Evolutionary conservation across 163 green algal species (phyloP).

Genomic region (Chlamydomonas reinhardtii): DNA sequence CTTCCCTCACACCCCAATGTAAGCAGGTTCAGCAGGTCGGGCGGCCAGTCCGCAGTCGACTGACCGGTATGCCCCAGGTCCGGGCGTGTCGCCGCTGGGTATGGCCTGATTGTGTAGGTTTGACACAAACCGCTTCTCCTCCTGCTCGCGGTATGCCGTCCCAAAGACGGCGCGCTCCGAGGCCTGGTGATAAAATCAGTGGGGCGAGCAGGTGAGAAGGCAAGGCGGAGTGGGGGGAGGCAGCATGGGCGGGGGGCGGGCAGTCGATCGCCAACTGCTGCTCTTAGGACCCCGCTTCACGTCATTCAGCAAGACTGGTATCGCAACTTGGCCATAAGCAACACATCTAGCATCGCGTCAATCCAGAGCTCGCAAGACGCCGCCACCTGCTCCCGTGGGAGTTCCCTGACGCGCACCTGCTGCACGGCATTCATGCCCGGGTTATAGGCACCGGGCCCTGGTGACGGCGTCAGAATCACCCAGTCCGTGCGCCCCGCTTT

Average conservation of each 20-base stretch:
- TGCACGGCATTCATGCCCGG: background rate
- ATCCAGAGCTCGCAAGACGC: too few species aligned
- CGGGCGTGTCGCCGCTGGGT: slow-evolving; percentile 20
- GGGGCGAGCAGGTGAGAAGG: background rate
- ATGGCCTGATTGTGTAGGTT: slow-evolving; percentile 29
- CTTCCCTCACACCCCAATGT: too few species aligned
- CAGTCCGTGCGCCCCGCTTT: slow-evolving; percentile 3
- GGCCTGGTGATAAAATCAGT: background rate
- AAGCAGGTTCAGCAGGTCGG: too few species aligned
- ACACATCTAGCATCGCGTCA: too few species aligned
- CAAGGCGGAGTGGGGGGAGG: background rate
- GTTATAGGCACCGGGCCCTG: slow-evolving; percentile 8
- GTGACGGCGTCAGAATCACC: slow-evolving; percentile 5
- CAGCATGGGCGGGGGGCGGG: background rate
- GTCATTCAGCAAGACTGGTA: too few species aligned
- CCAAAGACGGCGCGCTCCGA: slow-evolving; percentile 39
- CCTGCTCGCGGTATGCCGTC: slow-evolving; percentile 38
- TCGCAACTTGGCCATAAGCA: too few species aligned
- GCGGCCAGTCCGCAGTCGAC: too few species aligned
- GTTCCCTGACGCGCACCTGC: background rate
- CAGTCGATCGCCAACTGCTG: too few species aligned
- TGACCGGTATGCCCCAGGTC: slow-evolving; percentile 25
- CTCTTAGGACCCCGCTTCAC: too few species aligned
- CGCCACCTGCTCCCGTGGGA: too few species aligned
- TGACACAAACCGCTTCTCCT: slow-evolving; percentile 43